Evolutionary conservation across 352 stramenopile genomes (phyloP).

Genomic region (Pythium utonaiense): DNA sequence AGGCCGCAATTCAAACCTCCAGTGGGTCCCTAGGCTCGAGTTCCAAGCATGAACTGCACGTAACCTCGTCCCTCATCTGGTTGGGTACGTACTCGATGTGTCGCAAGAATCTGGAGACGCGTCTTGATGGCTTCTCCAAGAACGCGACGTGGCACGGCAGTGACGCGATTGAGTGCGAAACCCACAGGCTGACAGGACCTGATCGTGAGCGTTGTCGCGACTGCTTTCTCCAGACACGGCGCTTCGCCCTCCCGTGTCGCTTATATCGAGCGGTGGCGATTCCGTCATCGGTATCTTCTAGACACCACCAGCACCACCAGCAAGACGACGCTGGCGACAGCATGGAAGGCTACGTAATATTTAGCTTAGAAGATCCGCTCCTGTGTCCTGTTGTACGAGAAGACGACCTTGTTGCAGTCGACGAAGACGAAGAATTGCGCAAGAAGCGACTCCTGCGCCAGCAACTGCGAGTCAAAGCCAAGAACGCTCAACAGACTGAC

Average conservation of each 20-base stretch:
- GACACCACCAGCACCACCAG: neutral
- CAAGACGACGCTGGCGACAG: neutral
- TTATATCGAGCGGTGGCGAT: conserved; percentile 16
- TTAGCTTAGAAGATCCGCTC: conserved; percentile 13
- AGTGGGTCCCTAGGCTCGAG: neutral
- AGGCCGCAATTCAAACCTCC: neutral
- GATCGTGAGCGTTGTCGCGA: conserved; percentile 16
- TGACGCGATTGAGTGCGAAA: conserved; percentile 6
- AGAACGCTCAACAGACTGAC: neutral
- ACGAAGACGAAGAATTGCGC: conserved; percentile 4
- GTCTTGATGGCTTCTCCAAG: conserved; percentile 25
- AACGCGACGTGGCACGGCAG: conserved; percentile 11
- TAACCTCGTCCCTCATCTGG: conserved; percentile 31
- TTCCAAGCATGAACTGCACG: neutral
- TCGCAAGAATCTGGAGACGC: conserved; percentile 30
- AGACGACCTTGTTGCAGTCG: conserved; percentile 17
- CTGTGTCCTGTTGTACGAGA: conserved; percentile 21
- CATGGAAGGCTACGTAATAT: conserved; percentile 20
- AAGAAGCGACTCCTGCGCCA: conserved; percentile 1
- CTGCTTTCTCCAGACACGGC: conserved; percentile 15
- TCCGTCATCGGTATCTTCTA: neutral
- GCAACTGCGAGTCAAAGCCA: neutral
- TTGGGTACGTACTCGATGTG: conserved; percentile 40
- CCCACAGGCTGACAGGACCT: neutral
- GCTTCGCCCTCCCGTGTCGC: conserved; percentile 12